phyloP scores from a whole-genome alignment of 2,329 filamentous ascomycete species.

The Verticillium tricorpus region DNA sequence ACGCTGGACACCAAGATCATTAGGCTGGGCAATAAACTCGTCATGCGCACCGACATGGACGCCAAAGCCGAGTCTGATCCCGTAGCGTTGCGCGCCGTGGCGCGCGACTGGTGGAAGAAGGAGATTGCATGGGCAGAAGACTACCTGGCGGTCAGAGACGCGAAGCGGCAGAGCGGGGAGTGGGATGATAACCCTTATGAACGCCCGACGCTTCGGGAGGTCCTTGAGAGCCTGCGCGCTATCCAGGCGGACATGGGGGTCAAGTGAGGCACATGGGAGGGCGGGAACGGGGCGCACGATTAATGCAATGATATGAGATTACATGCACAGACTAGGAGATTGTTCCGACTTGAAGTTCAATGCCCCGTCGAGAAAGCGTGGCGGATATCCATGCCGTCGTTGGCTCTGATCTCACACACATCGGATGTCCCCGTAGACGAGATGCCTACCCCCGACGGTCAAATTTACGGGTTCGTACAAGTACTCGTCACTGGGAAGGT shows the following conservation, averaged over 20 bases:
- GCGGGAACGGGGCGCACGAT: neutral
- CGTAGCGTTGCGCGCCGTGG: slow-evolving; percentile 29
- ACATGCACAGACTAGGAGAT: neutral
- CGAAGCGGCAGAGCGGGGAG: slow-evolving; percentile 28
- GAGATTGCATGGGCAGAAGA: slow-evolving; percentile 43
- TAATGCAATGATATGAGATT: neutral
- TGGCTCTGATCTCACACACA: neutral
- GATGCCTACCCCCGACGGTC: too few relatives aligned
- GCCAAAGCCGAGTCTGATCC: slow-evolving; percentile 25
- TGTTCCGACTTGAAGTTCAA: neutral
- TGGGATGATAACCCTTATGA: slow-evolving; percentile 49
- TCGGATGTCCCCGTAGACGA: neutral
- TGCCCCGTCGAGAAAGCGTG: too few relatives aligned
- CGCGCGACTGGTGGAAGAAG: slow-evolving; percentile 41
- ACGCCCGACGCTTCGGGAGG: slow-evolving; percentile 41
- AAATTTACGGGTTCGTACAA: neutral
- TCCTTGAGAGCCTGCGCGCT: slow-evolving; percentile 25
- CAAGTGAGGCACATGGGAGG: neutral
- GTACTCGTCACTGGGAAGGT: too few relatives aligned
- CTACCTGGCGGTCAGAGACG: slow-evolving; percentile 38
- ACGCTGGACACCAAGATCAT: slow-evolving; percentile 40
- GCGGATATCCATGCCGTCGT: too few relatives aligned
- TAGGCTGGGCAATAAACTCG: slow-evolving; percentile 39
- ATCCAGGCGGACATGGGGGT: neutral
- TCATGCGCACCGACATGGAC: slow-evolving; percentile 31